Evolutionary conservation across 768 basidiomycete genomes (phyloP).

Genomic region (Candolleomyces aberdarensis): DNA sequence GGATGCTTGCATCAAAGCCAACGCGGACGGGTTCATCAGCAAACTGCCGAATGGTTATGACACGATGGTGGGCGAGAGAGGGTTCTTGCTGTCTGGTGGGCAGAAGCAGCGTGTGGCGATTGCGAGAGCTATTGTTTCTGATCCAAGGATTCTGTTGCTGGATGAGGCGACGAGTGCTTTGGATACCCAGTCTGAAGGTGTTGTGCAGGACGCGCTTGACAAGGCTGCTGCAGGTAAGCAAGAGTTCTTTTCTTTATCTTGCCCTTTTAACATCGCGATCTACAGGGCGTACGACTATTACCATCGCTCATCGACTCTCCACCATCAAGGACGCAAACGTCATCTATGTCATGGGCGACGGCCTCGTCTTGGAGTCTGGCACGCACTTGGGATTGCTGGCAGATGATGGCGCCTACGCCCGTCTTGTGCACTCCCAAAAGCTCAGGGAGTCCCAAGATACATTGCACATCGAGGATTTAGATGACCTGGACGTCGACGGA

Average conservation of each 20-base stretch:
- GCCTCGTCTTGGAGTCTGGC: slow-evolving; percentile 76
- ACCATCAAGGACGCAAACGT: slow-evolving; percentile 84
- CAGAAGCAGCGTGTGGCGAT: slow-evolving; percentile 91
- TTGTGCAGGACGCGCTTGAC: slow-evolving; percentile 89
- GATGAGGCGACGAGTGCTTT: slow-evolving; percentile 88
- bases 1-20: slow-evolving; percentile 84
- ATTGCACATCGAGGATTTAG: slow-evolving; percentile 11
- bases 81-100: slow-evolving; percentile 83
- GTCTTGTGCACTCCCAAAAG: slow-evolving; percentile 76
- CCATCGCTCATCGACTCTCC: slow-evolving; percentile 76
- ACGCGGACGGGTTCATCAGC: slow-evolving; percentile 84
- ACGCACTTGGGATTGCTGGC: slow-evolving; percentile 68
- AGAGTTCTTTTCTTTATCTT: slow-evolving; percentile 19
- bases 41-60: slow-evolving; percentile 83
- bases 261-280: not conserved
- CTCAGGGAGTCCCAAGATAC: slow-evolving; percentile 54
- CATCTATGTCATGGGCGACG: slow-evolving; percentile 90
- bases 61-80: slow-evolving; percentile 86
- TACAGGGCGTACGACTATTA: slow-evolving; percentile 72
- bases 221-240: slow-evolving; percentile 66
- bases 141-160: slow-evolving; percentile 81
- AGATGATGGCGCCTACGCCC: slow-evolving; percentile 66
- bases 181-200: slow-evolving; percentile 84
- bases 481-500: slow-evolving; percentile 20
- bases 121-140: slow-evolving; percentile 85